phyloP scores from a whole-genome alignment of 352 stramenopile genomes.

The Pythium apleroticum region DNA sequence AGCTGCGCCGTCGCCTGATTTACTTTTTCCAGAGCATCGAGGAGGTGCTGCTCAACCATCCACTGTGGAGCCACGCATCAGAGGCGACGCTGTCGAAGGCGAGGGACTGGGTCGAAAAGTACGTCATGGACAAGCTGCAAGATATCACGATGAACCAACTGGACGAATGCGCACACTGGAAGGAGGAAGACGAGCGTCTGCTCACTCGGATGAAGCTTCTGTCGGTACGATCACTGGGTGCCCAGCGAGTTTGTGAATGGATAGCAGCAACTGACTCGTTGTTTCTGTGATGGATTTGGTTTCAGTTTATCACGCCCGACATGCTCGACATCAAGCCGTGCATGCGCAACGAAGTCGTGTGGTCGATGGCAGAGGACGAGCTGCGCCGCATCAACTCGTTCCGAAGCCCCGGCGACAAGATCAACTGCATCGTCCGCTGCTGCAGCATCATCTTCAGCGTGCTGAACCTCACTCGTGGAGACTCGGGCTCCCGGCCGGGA shows the following conservation, averaged over 20 bases:
- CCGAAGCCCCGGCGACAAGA: conserved; percentile 86
- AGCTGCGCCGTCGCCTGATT: conserved; percentile 63
- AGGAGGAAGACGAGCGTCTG: conserved; percentile 73
- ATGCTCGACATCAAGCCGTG: conserved; percentile 91
- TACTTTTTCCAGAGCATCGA: conserved; percentile 79
- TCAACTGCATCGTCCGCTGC: conserved; percentile 87
- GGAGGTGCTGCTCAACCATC: conserved; percentile 51
- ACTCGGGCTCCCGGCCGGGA: conserved; percentile 61
- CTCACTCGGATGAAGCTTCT: conserved; percentile 78
- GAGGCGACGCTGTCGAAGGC: conserved; percentile 62
- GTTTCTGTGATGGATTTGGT: conserved; percentile 7
- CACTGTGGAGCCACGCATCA: conserved; percentile 62
- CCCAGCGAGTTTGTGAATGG: background rate
- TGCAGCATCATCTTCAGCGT: conserved; percentile 91
- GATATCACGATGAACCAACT: conserved; percentile 79
- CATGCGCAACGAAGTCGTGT: conserved; percentile 90
- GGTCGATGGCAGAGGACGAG: conserved; percentile 88
- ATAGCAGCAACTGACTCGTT: background rate
- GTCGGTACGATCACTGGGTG: conserved; percentile 42
- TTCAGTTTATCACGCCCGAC: conserved; percentile 74
- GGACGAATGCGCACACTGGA: conserved; percentile 59
- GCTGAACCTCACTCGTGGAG: conserved; percentile 75
- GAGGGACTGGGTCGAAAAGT: conserved; percentile 89
- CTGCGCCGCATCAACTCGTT: conserved; percentile 89
- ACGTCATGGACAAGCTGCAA: conserved; percentile 89